Base-by-base conservation (phyloP, 768 basidiomycete genomes). In the Mycena amicta region DNA sequence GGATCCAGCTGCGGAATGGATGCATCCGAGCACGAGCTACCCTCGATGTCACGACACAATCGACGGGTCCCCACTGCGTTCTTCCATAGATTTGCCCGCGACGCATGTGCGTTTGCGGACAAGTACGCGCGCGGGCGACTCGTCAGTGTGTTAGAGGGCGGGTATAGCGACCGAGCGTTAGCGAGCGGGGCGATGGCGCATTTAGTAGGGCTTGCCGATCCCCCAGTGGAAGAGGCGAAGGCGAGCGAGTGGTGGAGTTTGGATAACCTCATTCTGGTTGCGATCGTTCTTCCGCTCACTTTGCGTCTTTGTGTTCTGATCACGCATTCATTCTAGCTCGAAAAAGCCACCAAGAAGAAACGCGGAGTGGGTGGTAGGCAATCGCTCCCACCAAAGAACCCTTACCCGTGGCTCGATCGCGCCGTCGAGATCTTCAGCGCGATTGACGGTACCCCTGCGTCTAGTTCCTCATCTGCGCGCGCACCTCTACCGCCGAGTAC, bases 121-220 rank as follows among this genome's bases (percentile, higher is more conserved):
- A 62, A 70, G 45, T 86, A 86, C 61, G 85, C 92, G 0, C 66
- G 71, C 1, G 93, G 94, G 0, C 81, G 86, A 40, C 65, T 96
- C 4, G 79, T 98, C 37, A 94, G 92, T 64, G 91, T 98, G 0
- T 83, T 99, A 1, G 96, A 99, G 74, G 96, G 96, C 1, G 96
- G 95, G 1, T 98, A 98, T 67, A 92, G 92, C 65, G 94, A 98
- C 70, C 82, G 89, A 5, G 95, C 96, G 0, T 77, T 98, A 54
- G 85, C 78, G 5, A 93, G 90, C 61, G 96, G 90, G 0, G 81
- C 88, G 0, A 84, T 94, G 83, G 90, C 93, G 0, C 90, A 94
- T 69, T 71, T 96, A 2, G 75, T 76, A 5, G 95, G 95, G 3
- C 73, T 98, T 22, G 77, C 76, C 1, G 79, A 75, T 45, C 69